Evolutionary conservation across 371 early-diverging fungal genomes (phyloP).

Genomic region (Mortierella sp.): DNA sequence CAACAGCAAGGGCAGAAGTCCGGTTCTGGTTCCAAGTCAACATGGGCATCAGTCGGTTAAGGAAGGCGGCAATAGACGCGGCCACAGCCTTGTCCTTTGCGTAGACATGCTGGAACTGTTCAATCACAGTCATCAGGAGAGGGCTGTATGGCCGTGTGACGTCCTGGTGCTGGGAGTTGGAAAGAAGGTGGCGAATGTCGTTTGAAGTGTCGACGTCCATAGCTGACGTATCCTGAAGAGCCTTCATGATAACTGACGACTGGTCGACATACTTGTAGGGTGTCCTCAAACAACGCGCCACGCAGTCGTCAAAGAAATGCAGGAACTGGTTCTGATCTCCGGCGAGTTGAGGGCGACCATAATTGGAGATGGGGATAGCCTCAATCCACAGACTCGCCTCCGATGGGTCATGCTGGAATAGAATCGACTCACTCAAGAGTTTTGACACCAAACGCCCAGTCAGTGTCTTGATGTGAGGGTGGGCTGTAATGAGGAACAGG

Average conservation of each 20-base stretch:
- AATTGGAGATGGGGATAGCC: slow-evolving; percentile 63
- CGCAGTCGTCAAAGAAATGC: slow-evolving; percentile 76
- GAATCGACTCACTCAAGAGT: slow-evolving; percentile 70
- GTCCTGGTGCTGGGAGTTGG: slow-evolving; percentile 36
- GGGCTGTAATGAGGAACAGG: slow-evolving; percentile 68
- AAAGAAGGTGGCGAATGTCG: slow-evolving; percentile 14
- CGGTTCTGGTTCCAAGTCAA: slow-evolving; percentile 59
- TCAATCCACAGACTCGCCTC: slow-evolving; percentile 77
- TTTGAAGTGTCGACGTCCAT: slow-evolving; percentile 16
- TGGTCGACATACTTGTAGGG: slow-evolving; percentile 79
- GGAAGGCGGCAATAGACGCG: slow-evolving; percentile 55
- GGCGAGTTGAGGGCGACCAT: slow-evolving; percentile 41
- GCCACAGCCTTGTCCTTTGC: slow-evolving; percentile 53
- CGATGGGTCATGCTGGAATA: slow-evolving; percentile 74
- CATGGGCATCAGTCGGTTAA: slow-evolving; percentile 54
- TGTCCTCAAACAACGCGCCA: slow-evolving; percentile 66
- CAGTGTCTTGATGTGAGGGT: slow-evolving; percentile 64
- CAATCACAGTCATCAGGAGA: slow-evolving; percentile 65
- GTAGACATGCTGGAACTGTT: slow-evolving; percentile 64
- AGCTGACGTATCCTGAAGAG: slow-evolving; percentile 30
- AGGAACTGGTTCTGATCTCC: slow-evolving; percentile 63
- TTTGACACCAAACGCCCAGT: slow-evolving; percentile 65
- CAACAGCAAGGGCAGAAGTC: slow-evolving; percentile 32
- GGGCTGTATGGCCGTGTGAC: slow-evolving; percentile 70
- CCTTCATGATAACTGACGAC: slow-evolving; percentile 56